Base-by-base conservation (phyloP, 176 grass and related monocot genomes). In the Paspalum vaginatum region DNA sequence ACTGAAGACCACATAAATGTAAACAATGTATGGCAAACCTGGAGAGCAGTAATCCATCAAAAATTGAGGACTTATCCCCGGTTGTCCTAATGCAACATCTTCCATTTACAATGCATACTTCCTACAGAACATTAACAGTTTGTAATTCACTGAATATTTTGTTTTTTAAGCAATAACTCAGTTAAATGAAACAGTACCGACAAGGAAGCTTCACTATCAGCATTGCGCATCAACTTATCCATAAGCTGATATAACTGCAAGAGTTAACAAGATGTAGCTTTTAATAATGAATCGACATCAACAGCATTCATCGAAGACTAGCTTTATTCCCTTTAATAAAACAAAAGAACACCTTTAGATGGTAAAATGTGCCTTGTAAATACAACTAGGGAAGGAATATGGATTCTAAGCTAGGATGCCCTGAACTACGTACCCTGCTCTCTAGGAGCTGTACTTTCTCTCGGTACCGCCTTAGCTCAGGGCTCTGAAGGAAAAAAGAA, bases 231-330 rank as follows among this genome's bases (percentile, higher is more conserved):
- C 84, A 94, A 81, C 55, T 71, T 91, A 74, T 89, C 92, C 86
- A 94, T 81, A 74, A 94, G 92, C 80, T 94, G 92, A 54, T 78
- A 91, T 76, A 94, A 79, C 92, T 94, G 80, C 47, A 73, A 84
- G 74, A 85, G 39, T 59, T 75, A 65, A 84, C 50, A 88, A 42
- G 15, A 58, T 9, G 40, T 47, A 77, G 32, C 5, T 63, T 74
- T 65, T 27, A 66, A 22, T 38, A 62, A 52, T 62, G 27, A 84
- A 65, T 53, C 26, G 50, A 70, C 40, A 27, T 57, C 63, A 57
- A 57, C 47, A 71, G 18, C 5, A 46, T 65, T 58, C 73, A 87
- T 83, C 25, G 78, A 21, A 64, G 8, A 80, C 12, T 46, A 45
- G 6, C 0, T 66, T 66, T 66, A 41, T 65, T 17, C 38, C 62